Base-by-base conservation (phyloP, 1,284 basidiomycete genomes). In the Tranzscheliella williamsii region DNA sequence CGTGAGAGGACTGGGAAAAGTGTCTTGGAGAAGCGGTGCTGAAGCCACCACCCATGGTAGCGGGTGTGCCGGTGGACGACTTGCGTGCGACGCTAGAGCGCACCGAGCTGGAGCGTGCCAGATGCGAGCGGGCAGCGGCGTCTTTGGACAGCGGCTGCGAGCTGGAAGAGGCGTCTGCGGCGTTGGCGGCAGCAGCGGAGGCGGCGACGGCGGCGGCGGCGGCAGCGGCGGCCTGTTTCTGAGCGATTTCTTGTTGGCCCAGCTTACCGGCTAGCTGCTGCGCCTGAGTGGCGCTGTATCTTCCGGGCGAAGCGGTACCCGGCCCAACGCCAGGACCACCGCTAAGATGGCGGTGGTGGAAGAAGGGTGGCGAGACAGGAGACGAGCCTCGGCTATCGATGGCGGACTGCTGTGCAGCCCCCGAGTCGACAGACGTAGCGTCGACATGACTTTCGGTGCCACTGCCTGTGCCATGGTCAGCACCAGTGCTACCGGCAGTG, bases 341-440 rank as follows among this genome's bases (percentile, higher is more conserved):
- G 42, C 83, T 82, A 21, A 90, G 80, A 63, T 83, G 82, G 5
- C 84, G 84, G 40, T 80, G 79, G 70, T 87, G 87, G 72, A 87
- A 84, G 32, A 88, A 85, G 24, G 49, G 54, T 1, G 60, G 60
- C 38, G 49, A 44, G 42, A 46, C 47, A 22, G 60, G 60, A 6
- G 53, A 53, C 0, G 53, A 55, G 4, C 41, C 44, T 7, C 41
- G 29, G 32, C 52, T 55, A 3, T 62, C 52, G 40, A 62, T 55
- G 20, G 58, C 58, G 34, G 29, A 43, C 4, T 53, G 35, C 21
- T 48, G 42, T 8, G 22, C 21, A 20, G 15, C 12, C 18, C 20
- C 9, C 11, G 31, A 33, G 26, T 29, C 26, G n/a, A n/a, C n/a
- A n/a, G n/a, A n/a, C n/a, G n/a, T n/a, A n/a, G n/a, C n/a, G n/a